Base-by-base conservation (phyloP, 495 filamentous ascomycete species). In the Sphaerosporella brunnea region DNA sequence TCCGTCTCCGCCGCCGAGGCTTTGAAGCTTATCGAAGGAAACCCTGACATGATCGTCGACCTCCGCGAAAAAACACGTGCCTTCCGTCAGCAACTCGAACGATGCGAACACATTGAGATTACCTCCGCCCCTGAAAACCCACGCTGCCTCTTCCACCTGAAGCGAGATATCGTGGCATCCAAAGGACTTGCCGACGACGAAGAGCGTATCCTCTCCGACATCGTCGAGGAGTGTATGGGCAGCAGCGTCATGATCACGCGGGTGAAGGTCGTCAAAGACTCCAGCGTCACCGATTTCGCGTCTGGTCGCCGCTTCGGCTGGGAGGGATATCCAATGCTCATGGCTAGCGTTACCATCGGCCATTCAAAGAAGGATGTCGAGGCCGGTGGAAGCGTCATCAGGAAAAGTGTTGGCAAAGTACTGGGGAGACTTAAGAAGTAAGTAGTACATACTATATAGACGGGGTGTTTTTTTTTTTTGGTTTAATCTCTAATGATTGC, bases 1-100 rank as follows among this genome's bases (percentile, higher is more conserved):
- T 86, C 92, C 13, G 88, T 87, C 21, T 93, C 87, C n/a, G 84
- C 88, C 2, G 86, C 80, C 62, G 90, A 92, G 62, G 82, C 82
- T 8, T 68, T 96, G 38, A 78, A 77, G 35, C 66, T 95, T 48
- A 69, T 96, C 34, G 84, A 94, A 62, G 79, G 74, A 36, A 82
- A 77, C 58, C 82, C 86, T 0, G 85, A 92, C 34, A 71, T 84
- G 26, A 63, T 95, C 35, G 63, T 67, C 0, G 73, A 75, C 52
- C 73, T 90, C 55, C 73, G 88, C 21, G 90, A 95, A 48, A 79
- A 84, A 51, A 84, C 79, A 53, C 78, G 75, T 56, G 70, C 76
- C 2, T 79, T 96, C 77, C 73, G 82, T 58, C 74, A 75, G 10
- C 86, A 94, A 62, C 68, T 96, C 23, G 92, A 96, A 58, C 73